These are phyloP conservation scores for Neurospora sp. DNA, from an alignment of 495 filamentous ascomycete species.

Conservation along the genomic window DNA sequence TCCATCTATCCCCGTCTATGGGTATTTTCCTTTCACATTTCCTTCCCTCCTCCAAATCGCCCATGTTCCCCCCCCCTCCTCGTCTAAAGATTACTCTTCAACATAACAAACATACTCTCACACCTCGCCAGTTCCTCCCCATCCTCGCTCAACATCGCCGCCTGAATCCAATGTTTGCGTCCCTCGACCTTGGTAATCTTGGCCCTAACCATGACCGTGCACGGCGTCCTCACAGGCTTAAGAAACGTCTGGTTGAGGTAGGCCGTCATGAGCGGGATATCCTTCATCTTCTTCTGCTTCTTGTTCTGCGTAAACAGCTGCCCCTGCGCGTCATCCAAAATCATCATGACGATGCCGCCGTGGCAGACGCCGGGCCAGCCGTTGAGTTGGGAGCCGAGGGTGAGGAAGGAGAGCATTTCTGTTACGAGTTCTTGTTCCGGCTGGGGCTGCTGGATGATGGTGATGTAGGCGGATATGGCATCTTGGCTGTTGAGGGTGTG, in stretches of 20 bases:
- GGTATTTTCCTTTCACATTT: neutral
- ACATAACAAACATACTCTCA: slow-evolving; percentile 36
- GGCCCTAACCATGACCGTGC: slow-evolving; percentile 41
- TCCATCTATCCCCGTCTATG: neutral
- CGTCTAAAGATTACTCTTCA: slow-evolving; percentile 16
- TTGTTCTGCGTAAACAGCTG: slow-evolving; percentile 40
- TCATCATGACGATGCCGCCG: slow-evolving; percentile 49
- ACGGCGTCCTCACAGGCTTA: slow-evolving; percentile 43
- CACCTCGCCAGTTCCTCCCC: slow-evolving; percentile 33
- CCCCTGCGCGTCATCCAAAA: slow-evolving; percentile 48
- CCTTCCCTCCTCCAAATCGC: neutral
- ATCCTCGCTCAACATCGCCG: slow-evolving; percentile 22
- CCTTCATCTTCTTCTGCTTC: slow-evolving; percentile 14
- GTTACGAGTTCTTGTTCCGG: slow-evolving; percentile 18
- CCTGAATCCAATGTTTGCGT: slow-evolving; percentile 38
- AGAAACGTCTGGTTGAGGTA: slow-evolving; percentile 48
- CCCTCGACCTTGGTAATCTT: slow-evolving; percentile 28
- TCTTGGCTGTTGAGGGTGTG: slow-evolving; percentile 41
- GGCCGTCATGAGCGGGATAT: slow-evolving; percentile 38
- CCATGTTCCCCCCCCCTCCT: neutral
- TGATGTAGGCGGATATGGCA: slow-evolving; percentile 42
- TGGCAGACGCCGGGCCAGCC: slow-evolving; percentile 49
- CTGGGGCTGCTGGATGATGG: slow-evolving; percentile 26
- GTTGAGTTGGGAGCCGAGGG: slow-evolving; percentile 45
- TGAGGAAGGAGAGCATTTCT: slow-evolving; percentile 37